Evolutionary conservation across 805 yeast genomes (phyloP), one percentile per base, ranked within the genome.

Genomic region (Yarrowia sp.): DNA sequence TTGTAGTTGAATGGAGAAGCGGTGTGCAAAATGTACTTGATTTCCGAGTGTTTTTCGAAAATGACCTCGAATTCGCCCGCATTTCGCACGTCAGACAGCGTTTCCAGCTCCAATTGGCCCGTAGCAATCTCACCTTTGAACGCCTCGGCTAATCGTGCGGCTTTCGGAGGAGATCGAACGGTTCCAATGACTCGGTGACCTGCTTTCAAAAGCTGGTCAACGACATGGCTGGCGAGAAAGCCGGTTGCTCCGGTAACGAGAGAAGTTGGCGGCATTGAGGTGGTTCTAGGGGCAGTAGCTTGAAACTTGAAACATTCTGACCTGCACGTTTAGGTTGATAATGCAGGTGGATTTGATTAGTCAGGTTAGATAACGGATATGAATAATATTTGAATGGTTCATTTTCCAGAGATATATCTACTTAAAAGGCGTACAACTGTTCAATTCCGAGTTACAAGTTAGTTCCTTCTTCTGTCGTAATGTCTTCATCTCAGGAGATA

Each of bases 221-320:
- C 74, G 40, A 80, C 74, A 66, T 81, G 82, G 70, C 79, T 80
- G 52, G 84, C 85, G 68, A 82, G 79, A 70, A 76, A 82, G 14
- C 85, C 85, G 4, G 79, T 74, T 5, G 84, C 83, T 4, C 85
- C 85, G 10, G 84, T 76, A n/a, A 82, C 79, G 40, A 81, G 76
- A 40, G 78, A 80, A 5, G 60, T 53, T 9, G 60, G 60, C 14
- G 10, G 33, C 58, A 52, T 52, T 24, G 30, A 24, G 30, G 30
- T 24, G 30, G 30, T 24, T 24, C 30, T 0, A 24, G 30, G 30
- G 30, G 30, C 6, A 24, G 30, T 24, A 24, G 30, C 30, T 24
- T 24, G 30, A 24, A 24, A 24, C 3, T 14, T 36, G 17, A 43
- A 10, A 12, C 13, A 24, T 10, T 24, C 12, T 19, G 9, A 34